phyloP scores from a whole-genome alignment of 2,329 filamentous ascomycete genomes.

The Rhynchosporium agropyri region DNA sequence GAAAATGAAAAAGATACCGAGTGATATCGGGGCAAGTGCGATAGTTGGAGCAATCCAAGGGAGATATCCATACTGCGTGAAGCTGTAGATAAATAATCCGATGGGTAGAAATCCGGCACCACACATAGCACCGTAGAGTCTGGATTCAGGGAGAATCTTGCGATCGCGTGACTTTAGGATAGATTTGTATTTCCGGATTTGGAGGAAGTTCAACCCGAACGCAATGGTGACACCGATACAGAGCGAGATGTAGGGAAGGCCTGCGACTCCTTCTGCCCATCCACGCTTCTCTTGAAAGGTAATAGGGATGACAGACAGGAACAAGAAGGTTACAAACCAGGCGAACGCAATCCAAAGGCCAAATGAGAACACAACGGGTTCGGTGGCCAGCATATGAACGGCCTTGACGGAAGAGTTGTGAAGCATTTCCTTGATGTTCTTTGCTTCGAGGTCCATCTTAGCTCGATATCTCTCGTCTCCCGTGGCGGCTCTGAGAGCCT shows the following conservation, averaged over 20 bases:
- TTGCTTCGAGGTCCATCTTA: conserved; percentile 54
- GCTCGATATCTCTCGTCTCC: conserved; percentile 54
- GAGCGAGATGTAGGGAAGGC: conserved; percentile 60
- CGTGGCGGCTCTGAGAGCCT: conserved; percentile 66
- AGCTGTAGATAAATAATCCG: conserved; percentile 71
- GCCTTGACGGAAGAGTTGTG: conserved; percentile 72
- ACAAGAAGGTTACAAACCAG: conserved; percentile 85
- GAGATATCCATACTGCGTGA: conserved; percentile 57
- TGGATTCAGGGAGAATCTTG: conserved; percentile 62
- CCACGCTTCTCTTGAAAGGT: conserved; percentile 70
- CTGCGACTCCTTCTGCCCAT: conserved; percentile 62
- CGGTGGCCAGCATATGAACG: conserved; percentile 70
- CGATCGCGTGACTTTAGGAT: conserved; percentile 32
- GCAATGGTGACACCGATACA: conserved; percentile 45
- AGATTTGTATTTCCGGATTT: conserved; percentile 48
- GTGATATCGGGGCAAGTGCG: conserved; percentile 60
- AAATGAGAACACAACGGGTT: conserved; percentile 81
- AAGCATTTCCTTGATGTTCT: conserved; percentile 65
- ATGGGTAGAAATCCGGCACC: conserved; percentile 73
- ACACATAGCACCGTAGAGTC: conserved; percentile 80
- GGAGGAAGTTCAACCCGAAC: conserved; percentile 52
- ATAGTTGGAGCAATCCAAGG: conserved; percentile 67
- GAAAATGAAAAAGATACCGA: conserved; percentile 83
- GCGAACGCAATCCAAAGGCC: conserved; percentile 86
- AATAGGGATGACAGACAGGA: conserved; percentile 76